Percentiles rank a stretch among this genome's conserved stretches.
phyloP scores from a whole-genome alignment of 257 asterid genomes.

The Voacanga thouarsii region DNA sequence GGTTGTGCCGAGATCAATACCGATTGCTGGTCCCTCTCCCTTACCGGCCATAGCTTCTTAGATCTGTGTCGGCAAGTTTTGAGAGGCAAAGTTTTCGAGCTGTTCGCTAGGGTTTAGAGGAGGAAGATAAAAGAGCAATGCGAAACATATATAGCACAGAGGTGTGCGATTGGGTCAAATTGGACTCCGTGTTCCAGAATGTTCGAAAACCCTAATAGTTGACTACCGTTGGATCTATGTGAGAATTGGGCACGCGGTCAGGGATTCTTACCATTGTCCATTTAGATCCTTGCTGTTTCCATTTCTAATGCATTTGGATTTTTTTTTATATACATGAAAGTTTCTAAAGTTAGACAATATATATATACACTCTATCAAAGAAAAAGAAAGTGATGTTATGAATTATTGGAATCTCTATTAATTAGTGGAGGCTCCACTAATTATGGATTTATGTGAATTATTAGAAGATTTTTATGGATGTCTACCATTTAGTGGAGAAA shows the following conservation, averaged over 20 bases:
- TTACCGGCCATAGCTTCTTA: slow-evolving; percentile 58
- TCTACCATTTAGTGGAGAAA: too few relatives aligned
- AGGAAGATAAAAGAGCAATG: fast-evolving
- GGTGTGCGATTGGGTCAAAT: neutral
- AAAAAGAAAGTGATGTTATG: too few relatives aligned
- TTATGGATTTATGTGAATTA: too few relatives aligned
- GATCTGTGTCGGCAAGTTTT: slow-evolving; percentile 18
- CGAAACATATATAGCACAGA: slow-evolving; percentile 14
- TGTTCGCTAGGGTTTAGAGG: slow-evolving; percentile 31
- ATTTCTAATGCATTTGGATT: too few relatives aligned
- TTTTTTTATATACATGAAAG: too few relatives aligned
- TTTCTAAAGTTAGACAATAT: too few relatives aligned
- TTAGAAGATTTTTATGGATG: too few relatives aligned
- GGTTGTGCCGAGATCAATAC: slow-evolving; percentile 83
- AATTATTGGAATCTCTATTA: too few relatives aligned
- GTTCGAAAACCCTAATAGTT: slow-evolving; percentile 38
- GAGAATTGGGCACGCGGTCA: neutral
- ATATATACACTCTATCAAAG: too few relatives aligned
- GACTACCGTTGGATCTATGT: slow-evolving; percentile 29
- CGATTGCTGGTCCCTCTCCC: slow-evolving; percentile 88
- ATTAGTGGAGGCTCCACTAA: too few relatives aligned
- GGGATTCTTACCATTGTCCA: neutral
- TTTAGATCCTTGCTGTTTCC: too few relatives aligned
- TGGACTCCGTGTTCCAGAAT: slow-evolving; percentile 38
- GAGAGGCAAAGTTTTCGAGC: neutral